phyloP scores from a whole-genome alignment of 352 stramenopile genomes.

The Phytophthora multivora region DNA sequence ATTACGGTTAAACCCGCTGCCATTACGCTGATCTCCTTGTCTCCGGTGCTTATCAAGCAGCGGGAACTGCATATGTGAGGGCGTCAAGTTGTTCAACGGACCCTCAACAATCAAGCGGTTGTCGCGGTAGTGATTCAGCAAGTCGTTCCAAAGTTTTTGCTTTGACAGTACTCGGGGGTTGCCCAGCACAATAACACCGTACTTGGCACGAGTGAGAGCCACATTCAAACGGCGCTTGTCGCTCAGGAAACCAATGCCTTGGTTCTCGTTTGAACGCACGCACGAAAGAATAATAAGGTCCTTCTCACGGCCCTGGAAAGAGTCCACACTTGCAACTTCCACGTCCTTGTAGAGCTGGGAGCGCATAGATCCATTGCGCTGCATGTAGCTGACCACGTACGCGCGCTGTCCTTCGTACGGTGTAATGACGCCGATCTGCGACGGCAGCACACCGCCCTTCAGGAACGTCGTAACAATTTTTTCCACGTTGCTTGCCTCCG shows the following conservation, averaged over 20 bases:
- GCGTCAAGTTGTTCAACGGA: conserved; percentile 96
- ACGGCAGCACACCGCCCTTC: conserved; percentile 90
- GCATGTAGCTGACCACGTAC: conserved; percentile 99
- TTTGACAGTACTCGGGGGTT: conserved; percentile 98
- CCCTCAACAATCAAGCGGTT: conserved; percentile 96
- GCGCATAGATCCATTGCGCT: conserved; percentile 93
- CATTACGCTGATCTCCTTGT: conserved; percentile 36
- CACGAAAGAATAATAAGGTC: conserved; percentile 98
- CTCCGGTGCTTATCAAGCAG: conserved; percentile 47
- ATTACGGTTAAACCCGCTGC: conserved; percentile 45
- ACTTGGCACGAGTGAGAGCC: conserved; percentile 97
- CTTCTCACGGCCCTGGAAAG: conserved; percentile 99
- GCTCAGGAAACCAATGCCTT: conserved; percentile 99
- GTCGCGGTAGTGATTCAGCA: conserved; percentile 98
- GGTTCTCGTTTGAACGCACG: conserved; percentile 98
- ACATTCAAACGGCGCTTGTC: conserved; percentile 99
- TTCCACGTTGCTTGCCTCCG: conserved; percentile 98
- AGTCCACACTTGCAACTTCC: conserved; percentile 99
- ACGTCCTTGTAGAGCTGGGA: conserved; percentile 97
- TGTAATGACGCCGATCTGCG: conserved; percentile 97
- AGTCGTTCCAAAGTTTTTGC: conserved; percentile 96
- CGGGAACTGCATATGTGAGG: conserved; percentile 98
- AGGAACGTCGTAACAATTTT: conserved; percentile 98
- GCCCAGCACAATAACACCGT: conserved; percentile 98
- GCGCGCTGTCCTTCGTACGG: conserved; percentile 98